Evolutionary conservation across 495 filamentous ascomycete genomes (phyloP).

Genomic region (Xylaria nigripes): DNA sequence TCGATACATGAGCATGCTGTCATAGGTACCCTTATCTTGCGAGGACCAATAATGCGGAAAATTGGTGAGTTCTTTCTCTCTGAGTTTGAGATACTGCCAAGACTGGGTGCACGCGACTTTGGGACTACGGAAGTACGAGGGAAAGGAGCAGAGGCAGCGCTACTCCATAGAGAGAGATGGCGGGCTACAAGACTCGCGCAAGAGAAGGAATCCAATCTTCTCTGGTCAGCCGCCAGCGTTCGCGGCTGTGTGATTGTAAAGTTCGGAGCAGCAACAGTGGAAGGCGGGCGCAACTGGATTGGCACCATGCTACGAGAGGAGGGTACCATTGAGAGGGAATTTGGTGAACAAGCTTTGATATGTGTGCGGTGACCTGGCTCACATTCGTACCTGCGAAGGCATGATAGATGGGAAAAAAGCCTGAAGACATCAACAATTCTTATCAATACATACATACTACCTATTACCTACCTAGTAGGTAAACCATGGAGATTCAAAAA

Average conservation of each 20-base stretch:
- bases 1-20: slow-evolving; percentile 61
- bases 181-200: slow-evolving; percentile 34
- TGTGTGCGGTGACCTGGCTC: slow-evolving; percentile 32
- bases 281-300: slow-evolving; percentile 44
- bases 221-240: slow-evolving; percentile 82
- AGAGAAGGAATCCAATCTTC: slow-evolving; percentile 51
- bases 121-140: slow-evolving; percentile 37
- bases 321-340: slow-evolving; percentile 38
- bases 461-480: too few species aligned
- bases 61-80: slow-evolving; percentile 63
- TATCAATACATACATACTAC: too few species aligned
- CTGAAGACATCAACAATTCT: too few species aligned
- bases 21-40: slow-evolving; percentile 75
- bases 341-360: slow-evolving; percentile 46
- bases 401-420: not conserved
- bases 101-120: slow-evolving; percentile 80
- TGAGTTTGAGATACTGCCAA: slow-evolving; percentile 66
- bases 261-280: slow-evolving; percentile 52
- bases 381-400: too few species aligned
- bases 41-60: slow-evolving; percentile 59
- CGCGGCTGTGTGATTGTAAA: slow-evolving; percentile 85
- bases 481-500: too few species aligned
- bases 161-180: slow-evolving; percentile 36
- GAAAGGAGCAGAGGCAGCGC: slow-evolving; percentile 31
- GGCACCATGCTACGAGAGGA: slow-evolving; percentile 44